phyloP scores from a whole-genome alignment of 495 filamentous ascomycete species.

The Hypoxylon subgilvum region DNA sequence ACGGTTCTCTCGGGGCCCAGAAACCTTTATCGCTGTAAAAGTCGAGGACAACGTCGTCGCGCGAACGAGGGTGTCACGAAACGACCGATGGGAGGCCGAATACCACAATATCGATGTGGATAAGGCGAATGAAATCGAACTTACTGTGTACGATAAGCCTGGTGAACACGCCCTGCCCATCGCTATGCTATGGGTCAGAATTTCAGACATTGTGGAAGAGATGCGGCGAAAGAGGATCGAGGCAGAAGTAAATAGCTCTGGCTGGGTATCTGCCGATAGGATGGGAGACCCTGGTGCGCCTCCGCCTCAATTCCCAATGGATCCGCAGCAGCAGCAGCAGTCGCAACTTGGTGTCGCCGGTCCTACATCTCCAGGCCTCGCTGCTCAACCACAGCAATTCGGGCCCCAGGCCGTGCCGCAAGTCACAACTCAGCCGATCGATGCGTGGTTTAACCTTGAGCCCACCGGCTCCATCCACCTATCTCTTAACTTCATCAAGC shows the following conservation, averaged over 20 bases:
- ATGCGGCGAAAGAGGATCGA: conserved; percentile 98
- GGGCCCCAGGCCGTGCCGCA: conserved; percentile 42
- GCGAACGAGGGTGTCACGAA: conserved; percentile 83
- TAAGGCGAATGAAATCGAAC: conserved; percentile 97
- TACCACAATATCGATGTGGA: conserved; percentile 89
- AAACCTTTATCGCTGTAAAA: conserved; percentile 94
- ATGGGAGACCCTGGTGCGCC: conserved; percentile 64
- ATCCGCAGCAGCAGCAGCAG: conserved; percentile 53
- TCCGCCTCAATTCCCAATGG: conserved; percentile 62
- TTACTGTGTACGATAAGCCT: conserved; percentile 95
- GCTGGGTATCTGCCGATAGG: conserved; percentile 96
- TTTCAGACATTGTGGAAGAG: conserved; percentile 96
- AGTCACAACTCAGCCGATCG: conserved; percentile 72
- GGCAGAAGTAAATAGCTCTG: conserved; percentile 83
- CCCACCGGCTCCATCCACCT: conserved; percentile 81
- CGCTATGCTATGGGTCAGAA: conserved; percentile 92
- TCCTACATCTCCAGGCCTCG: conserved; percentile 39
- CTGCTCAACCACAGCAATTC: conserved; percentile 24
- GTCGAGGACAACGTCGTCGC: conserved; percentile 92
- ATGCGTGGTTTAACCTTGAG: conserved; percentile 96
- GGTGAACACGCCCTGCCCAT: conserved; percentile 90
- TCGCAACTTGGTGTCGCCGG: conserved; percentile 26
- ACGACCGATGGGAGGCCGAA: conserved; percentile 90
- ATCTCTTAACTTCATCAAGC: conserved; percentile 84
- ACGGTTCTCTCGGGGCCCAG: conserved; percentile 85